Conservation (phyloP, 2,329 filamentous ascomycete species). For the Ascochyta koolunga region DNA sequence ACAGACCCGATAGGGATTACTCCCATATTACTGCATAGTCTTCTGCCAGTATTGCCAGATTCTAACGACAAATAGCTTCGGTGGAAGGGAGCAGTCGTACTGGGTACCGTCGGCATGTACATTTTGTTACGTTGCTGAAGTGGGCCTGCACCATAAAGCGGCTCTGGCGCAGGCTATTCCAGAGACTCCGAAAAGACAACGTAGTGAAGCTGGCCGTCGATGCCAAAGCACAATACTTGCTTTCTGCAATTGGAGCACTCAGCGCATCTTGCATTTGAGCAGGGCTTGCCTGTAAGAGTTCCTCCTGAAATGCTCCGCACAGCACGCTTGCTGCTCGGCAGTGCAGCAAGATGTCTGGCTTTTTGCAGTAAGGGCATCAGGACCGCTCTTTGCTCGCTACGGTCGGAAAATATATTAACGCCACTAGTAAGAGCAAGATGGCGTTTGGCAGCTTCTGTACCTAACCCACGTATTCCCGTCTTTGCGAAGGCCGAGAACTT, state of each 20-base stretch:
- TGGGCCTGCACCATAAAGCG: background rate
- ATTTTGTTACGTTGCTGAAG: background rate
- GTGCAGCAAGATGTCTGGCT: background rate
- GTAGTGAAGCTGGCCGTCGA: background rate
- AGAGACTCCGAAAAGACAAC: background rate
- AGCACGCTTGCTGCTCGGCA: conserved; percentile 10
- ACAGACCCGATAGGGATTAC: background rate
- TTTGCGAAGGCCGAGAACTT: background rate
- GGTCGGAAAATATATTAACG: background rate
- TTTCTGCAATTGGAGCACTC: background rate
- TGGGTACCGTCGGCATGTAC: background rate
- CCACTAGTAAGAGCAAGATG: background rate
- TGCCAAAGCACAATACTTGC: background rate
- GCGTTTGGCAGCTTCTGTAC: background rate
- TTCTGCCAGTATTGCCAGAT: background rate
- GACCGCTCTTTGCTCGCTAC: background rate
- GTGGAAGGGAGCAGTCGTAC: background rate
- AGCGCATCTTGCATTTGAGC: background rate
- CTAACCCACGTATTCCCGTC: background rate
- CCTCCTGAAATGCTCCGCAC: background rate
- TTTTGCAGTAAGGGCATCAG: background rate
- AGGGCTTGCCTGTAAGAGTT: background rate
- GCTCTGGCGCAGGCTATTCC: background rate
- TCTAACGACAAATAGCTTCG: background rate
- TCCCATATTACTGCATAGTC: background rate